Evolutionary conservation across 2,329 filamentous ascomycete species (phyloP), one percentile per base, ranked within the genome.

Genomic region (Cladophialophora immunda): DNA sequence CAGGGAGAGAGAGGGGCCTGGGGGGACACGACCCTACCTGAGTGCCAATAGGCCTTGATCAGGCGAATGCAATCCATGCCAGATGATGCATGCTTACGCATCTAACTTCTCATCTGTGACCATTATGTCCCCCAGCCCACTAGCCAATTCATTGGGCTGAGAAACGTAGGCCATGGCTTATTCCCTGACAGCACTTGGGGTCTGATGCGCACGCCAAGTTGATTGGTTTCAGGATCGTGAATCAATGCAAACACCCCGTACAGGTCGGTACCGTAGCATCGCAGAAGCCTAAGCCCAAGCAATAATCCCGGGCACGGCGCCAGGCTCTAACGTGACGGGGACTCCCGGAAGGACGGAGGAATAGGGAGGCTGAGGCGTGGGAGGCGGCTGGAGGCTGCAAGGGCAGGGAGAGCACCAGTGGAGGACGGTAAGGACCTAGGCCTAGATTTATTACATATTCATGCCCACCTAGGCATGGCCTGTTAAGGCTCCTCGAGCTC

Each of bases 71-170:
- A 22, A 25, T 50, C 19, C 19, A 13, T 32, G n/a, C 22, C 45
- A 61, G 58, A 30, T 53, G 58, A 61, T 53, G 58, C 58, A 52
- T 53, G 58, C 47, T 61, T 61, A 61, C 41, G 19, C 45, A 61
- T 61, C 45, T 27, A 25, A 25, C 27, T 25, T 60, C 41, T 11
- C 17, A 17, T 29, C 13, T 15, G 6, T 30, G 25, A 59, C 17
- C 9, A 3, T 4, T 45, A 17, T 60, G 57, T n/a, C n/a, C 13
- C 50, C 50, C 22, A 19, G 27, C 38, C 57, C 58, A 60, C 27
- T n/a, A n/a, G 27, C 36, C 19, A n/a, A 50, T n/a, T 30, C 45
- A 50, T 25, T 50, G 45, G 45, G 45, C 45, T 50, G 45, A 50
- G 19, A 50, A 50, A 19, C 19, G 9, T 15, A n/a, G 19, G 7